These are phyloP conservation scores for Lumnitzera racemosa DNA, from an alignment of 345 rosid genomes.

Conservation along the genomic window DNA sequence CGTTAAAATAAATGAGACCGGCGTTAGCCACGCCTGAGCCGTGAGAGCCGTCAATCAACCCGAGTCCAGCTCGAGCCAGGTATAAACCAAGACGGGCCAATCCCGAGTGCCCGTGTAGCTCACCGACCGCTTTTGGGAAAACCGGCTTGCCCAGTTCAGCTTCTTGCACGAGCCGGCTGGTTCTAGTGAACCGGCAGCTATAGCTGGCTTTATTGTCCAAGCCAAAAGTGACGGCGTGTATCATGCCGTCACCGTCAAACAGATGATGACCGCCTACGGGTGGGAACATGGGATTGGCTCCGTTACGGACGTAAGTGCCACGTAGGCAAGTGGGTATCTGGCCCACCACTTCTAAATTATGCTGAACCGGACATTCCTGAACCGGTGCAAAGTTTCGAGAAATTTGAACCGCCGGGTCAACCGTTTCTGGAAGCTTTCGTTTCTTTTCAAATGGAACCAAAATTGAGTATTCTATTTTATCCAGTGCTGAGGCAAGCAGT, in stretches of 20 bases:
- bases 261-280: constrained; percentile 66
- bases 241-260: constrained; percentile 86
- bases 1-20: constrained; percentile 53
- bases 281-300: constrained; percentile 53
- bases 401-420: constrained; percentile 43
- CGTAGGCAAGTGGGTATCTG: constrained; percentile 41
- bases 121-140: constrained; percentile 74
- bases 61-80: constrained; percentile 43
- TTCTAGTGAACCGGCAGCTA: constrained; percentile 54
- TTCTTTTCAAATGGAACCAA: constrained; percentile 20
- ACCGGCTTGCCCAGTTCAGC: constrained; percentile 37
- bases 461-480: constrained; percentile 29
- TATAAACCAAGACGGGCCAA: constrained; percentile 19
- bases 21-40: constrained; percentile 79
- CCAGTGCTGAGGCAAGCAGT: constrained; percentile 26
- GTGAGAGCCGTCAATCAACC: constrained; percentile 42
- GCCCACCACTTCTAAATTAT: constrained; percentile 39
- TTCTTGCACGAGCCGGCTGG: constrained; percentile 60
- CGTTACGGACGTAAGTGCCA: constrained; percentile 62
- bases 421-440: constrained; percentile 21
- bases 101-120: constrained; percentile 71
- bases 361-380: constrained; percentile 55
- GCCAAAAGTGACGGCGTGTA: constrained; percentile 59
- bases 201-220: constrained; percentile 38
- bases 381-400: constrained; percentile 72